Percentiles rank a stretch among this genome's conserved stretches.
These are phyloP conservation scores for Colletotrichum eremochloae DNA, from an alignment of 2,329 filamentous ascomycete species.

Conservation along the genomic window DNA sequence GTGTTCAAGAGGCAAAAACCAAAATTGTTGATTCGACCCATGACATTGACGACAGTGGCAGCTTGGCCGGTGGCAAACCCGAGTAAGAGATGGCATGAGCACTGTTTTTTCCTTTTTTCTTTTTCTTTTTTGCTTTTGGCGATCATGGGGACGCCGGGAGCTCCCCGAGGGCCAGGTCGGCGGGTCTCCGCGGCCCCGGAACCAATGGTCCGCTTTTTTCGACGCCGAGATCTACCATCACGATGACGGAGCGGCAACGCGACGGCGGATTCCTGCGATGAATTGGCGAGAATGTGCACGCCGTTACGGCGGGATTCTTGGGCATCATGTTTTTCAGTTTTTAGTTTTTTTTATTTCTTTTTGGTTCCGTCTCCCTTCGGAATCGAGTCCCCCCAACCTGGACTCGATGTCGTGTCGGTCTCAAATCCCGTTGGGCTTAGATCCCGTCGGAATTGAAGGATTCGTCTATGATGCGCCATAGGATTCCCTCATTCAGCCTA, in stretches of 20 bases:
- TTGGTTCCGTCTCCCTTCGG: not conserved
- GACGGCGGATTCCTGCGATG: not conserved
- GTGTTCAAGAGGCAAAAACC: constrained; percentile 22
- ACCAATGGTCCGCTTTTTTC: not conserved
- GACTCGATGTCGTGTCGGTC: not conserved
- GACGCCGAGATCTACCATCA: not conserved
- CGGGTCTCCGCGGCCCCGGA: constrained; percentile 4
- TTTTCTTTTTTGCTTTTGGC: not conserved
- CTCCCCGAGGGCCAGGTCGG: not conserved
- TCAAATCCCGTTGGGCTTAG: too few species aligned
- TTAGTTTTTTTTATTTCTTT: not conserved
- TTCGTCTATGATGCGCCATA: not conserved
- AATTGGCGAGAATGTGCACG: not conserved
- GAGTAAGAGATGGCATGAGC: constrained; percentile 37
- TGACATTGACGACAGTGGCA: constrained; percentile 24
- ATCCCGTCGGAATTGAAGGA: not conserved
- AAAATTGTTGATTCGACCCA: constrained; percentile 19
- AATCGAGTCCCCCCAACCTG: not conserved
- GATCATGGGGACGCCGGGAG: constrained; percentile 1
- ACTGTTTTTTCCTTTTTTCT: not conserved
- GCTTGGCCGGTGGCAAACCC: constrained; percentile 31
- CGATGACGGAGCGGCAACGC: constrained; percentile 2
- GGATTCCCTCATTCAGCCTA: not conserved
- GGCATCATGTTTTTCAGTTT: not conserved
- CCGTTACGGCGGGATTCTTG: not conserved